These are phyloP conservation scores for Artemisia tridentata DNA, from an alignment of 129 eudicot species.

Conservation along the genomic window DNA sequence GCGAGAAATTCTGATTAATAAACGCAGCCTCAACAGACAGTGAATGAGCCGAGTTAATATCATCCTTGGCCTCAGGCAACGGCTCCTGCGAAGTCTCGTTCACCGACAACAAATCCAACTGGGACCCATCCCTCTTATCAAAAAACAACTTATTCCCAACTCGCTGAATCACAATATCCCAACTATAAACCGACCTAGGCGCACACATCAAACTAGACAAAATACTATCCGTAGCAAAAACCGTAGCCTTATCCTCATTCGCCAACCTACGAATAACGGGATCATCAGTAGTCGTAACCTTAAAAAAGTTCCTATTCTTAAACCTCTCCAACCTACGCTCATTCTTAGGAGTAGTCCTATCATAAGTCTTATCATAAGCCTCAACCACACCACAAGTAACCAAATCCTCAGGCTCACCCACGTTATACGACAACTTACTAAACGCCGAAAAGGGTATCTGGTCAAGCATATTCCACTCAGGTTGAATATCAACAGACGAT, in stretches of 20 bases:
- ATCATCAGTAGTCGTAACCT: constrained; percentile 77
- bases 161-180: too few relatives aligned
- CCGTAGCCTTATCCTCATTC: constrained; percentile 85
- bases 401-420: constrained; percentile 76
- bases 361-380: constrained; percentile 24
- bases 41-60: too few relatives aligned
- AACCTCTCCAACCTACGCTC: constrained; percentile 69
- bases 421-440: constrained; percentile 55
- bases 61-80: too few relatives aligned
- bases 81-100: too few relatives aligned
- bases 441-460: constrained; percentile 85
- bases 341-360: constrained; percentile 63
- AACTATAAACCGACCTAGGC: too few relatives aligned
- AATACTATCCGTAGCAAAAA: constrained; percentile 68
- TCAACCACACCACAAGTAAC: constrained; percentile 47
- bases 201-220: too few relatives aligned
- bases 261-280: constrained; percentile 72
- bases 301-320: constrained; percentile 73
- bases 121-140: too few relatives aligned
- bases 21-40: too few relatives aligned
- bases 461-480: constrained; percentile 21
- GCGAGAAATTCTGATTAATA: too few relatives aligned
- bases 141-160: too few relatives aligned
- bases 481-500: too few relatives aligned
- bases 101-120: too few relatives aligned